Percentiles rank a stretch among this genome's conserved stretches.
Evolutionary conservation across 2,329 filamentous ascomycete genomes (phyloP).

Genomic region (Xylariaceae sp.): DNA sequence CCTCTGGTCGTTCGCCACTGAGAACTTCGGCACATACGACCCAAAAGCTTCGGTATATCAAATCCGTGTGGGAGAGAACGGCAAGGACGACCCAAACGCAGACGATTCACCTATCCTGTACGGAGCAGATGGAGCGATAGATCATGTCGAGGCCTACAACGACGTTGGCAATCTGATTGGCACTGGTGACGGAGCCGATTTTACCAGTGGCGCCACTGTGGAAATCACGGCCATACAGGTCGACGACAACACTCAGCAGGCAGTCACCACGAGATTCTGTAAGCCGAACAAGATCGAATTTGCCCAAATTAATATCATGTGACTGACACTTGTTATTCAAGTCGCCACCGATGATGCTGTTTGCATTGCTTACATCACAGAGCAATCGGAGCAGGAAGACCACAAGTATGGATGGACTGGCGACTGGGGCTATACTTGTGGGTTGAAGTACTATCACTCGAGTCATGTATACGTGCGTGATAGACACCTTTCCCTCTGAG

Average conservation of each 20-base stretch:
- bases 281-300: neutral
- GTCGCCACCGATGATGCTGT: conserved; percentile 8
- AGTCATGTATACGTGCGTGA: neutral
- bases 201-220: neutral
- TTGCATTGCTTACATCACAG: conserved; percentile 10
- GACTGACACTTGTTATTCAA: conserved; percentile 1
- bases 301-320: neutral
- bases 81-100: neutral
- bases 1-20: conserved; percentile 3
- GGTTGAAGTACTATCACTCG: conserved; percentile 2
- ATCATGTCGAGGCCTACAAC: conserved; percentile 7
- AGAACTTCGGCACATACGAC: neutral
- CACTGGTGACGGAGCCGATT: neutral
- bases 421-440: conserved; percentile 8
- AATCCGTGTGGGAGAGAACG: neutral
- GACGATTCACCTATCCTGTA: too few relatives aligned
- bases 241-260: conserved; percentile 5
- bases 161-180: conserved; percentile 6
- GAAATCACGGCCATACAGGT: neutral
- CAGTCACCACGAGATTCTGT: conserved; percentile 10
- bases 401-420: conserved; percentile 9
- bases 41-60: conserved; percentile 1
- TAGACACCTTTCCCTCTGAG: neutral
- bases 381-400: conserved; percentile 1
- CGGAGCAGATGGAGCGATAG: conserved; percentile 3